Evolutionary conservation across 1,284 basidiomycete genomes (phyloP).

Genomic region (Cutaneotrichosporon daszewskae): DNA sequence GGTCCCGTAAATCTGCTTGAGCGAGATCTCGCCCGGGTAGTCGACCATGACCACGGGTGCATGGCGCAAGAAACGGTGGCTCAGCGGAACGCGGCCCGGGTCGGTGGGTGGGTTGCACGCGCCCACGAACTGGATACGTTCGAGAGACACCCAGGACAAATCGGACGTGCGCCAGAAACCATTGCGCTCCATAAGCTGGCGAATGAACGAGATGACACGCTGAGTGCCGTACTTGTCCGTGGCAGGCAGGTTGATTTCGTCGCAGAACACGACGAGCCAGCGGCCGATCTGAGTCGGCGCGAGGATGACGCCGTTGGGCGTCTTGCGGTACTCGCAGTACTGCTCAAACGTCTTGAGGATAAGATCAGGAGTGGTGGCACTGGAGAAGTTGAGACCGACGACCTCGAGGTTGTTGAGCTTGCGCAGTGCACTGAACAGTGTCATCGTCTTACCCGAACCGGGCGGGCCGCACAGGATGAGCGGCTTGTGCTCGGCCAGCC

Average conservation of each 20-base stretch:
- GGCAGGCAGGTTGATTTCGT: slow-evolving; percentile 98
- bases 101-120: slow-evolving; percentile 99
- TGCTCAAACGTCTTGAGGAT: slow-evolving; percentile 99
- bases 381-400: slow-evolving; percentile 98
- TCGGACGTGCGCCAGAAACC: slow-evolving; percentile 95
- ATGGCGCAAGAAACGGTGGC: slow-evolving; percentile 93
- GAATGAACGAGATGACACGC: slow-evolving; percentile 94
- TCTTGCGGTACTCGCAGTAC: slow-evolving; percentile 98
- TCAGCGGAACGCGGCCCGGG: slow-evolving; percentile 96
- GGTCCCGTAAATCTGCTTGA: slow-evolving; percentile 99
- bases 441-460: slow-evolving; percentile 99
- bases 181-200: slow-evolving; percentile 90
- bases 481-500: slow-evolving; percentile 98
- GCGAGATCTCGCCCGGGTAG: slow-evolving; percentile 92
- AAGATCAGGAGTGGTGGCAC: slow-evolving; percentile 94
- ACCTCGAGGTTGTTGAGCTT: slow-evolving; percentile 99
- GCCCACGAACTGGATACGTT: slow-evolving; percentile 98
- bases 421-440: slow-evolving; percentile 94
- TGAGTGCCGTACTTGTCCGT: slow-evolving; percentile 98
- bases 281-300: slow-evolving; percentile 91
- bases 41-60: slow-evolving; percentile 99
- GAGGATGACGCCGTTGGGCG: slow-evolving; percentile 90
- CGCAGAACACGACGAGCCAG: slow-evolving; percentile 98
- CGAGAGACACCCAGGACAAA: slow-evolving; percentile 95
- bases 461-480: slow-evolving; percentile 98